Base-by-base conservation (phyloP, 257 asterid species). In the Ophiorrhiza pumila region DNA sequence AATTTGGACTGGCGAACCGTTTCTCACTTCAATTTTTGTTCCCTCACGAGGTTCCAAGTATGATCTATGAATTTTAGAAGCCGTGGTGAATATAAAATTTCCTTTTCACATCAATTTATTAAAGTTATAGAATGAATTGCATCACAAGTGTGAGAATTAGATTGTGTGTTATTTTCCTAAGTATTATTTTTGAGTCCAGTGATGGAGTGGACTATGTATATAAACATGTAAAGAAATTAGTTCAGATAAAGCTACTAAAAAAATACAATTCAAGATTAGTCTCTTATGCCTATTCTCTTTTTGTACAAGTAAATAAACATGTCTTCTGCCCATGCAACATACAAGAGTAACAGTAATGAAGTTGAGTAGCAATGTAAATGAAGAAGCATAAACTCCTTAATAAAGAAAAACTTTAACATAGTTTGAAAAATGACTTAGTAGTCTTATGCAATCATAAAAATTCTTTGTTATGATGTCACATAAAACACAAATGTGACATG, bases 11-110 rank as follows among this genome's bases (percentile, higher is more conserved):
- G 77, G 76, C 66, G 83, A 69, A 66, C 90, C 89, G 39, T 82
- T 71, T 32, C 67, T 74, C 61, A 65, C 77, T 80, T 77, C 84
- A 76, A 93, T 75, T 43, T 80, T 83, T 13, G 89, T 73, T 41
- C 62, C 80, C 76, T 89, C 79, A 59, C 93, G 88, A 18, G 96
- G 98, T 80, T 90, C 97, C 83, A 93, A 82, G 79, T 89, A 90
- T 85, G 67, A 89, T 88, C 98, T 92, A 65, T 27, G 62, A 18
- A 53, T 43, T 67, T 80, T 68, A 65, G 41, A 47, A 60, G 27
- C 20, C 32, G 52, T 65, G 37, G 1, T 37, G 58, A 46, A 27
- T 23, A 77, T 53, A 32, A 61, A 65, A 2, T 29, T 55, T 46
- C n/a, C 42, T 43, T 15, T 31, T 7, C 53, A 59, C 22, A 7